phyloP scores from a whole-genome alignment of 1,284 basidiomycete genomes.

The Termitomyces sp. region DNA sequence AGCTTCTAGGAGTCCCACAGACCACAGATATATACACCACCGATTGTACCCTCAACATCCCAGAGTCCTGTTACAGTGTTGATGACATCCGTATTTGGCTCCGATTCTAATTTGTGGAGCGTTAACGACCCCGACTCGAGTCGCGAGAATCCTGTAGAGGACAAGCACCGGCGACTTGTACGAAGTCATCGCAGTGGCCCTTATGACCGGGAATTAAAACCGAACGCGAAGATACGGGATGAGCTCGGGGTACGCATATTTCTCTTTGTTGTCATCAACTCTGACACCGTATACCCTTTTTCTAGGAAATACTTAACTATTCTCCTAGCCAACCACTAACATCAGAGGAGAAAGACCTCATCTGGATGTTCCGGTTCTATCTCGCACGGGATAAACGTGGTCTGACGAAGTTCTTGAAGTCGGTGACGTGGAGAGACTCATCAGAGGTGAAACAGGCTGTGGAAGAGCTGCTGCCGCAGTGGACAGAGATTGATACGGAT shows the following conservation, averaged over 20 bases:
- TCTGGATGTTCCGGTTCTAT: slow-evolving; percentile 99
- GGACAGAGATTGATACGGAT: slow-evolving; percentile 96
- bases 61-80: slow-evolving; percentile 42
- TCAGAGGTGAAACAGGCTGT: slow-evolving; percentile 98
- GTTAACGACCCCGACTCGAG: slow-evolving; percentile 88
- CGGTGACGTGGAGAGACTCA: slow-evolving; percentile 94
- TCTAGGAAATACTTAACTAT: slow-evolving; percentile 84
- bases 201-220: slow-evolving; percentile 93
- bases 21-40: slow-evolving; percentile 29
- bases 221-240: slow-evolving; percentile 92
- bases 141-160: slow-evolving; percentile 94
- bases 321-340: slow-evolving; percentile 86
- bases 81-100: slow-evolving; percentile 36
- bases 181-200: slow-evolving; percentile 94
- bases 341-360: slow-evolving; percentile 90
- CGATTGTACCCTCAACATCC: slow-evolving; percentile 29
- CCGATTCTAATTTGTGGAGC: slow-evolving; percentile 78
- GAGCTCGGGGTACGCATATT: slow-evolving; percentile 71
- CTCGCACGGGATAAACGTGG: slow-evolving; percentile 86
- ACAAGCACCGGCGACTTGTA: slow-evolving; percentile 92
- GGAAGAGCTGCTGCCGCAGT: slow-evolving; percentile 91
- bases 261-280: neutral
- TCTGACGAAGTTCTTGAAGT: slow-evolving; percentile 96
- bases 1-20: slow-evolving; percentile 11
- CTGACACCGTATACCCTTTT: neutral